phyloP scores from a whole-genome alignment of 2,329 filamentous ascomycete species.

The Cytospora paraplurivora region DNA sequence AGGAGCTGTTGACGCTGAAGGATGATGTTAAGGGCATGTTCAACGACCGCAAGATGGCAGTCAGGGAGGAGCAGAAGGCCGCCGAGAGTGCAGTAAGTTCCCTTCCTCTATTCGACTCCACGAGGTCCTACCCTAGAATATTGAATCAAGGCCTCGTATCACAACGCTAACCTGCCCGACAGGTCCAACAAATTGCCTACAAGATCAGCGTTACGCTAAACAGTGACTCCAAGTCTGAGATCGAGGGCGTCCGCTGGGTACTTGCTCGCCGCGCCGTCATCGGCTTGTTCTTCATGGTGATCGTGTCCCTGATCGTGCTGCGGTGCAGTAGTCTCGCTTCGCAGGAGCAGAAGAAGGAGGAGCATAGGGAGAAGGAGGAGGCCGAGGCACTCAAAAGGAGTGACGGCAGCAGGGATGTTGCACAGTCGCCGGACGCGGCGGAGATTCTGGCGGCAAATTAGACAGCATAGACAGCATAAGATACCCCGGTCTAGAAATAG shows the following conservation, averaged over 20 bases:
- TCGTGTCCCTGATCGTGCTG: conserved; percentile 60
- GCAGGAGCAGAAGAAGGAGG: conserved; percentile 52
- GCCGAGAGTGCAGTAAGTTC: conserved; percentile 73
- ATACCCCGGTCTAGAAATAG: conserved; percentile 26
- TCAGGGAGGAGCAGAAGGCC: conserved; percentile 81
- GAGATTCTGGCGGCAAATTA: conserved; percentile 61
- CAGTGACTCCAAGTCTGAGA: conserved; percentile 87
- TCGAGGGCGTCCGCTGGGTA: conserved; percentile 90
- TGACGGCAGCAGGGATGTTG: conserved; percentile 49
- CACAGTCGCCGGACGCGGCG: conserved; percentile 53
- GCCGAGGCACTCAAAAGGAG: conserved; percentile 47
- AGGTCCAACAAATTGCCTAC: conserved; percentile 94
- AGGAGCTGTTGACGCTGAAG: conserved; percentile 79
- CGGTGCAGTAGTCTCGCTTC: conserved; percentile 61
- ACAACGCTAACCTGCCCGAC: conserved; percentile 29
- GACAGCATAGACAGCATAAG: conserved; percentile 24
- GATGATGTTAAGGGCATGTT: conserved; percentile 96
- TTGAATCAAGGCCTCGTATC: not conserved
- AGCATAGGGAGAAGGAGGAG: conserved; percentile 45
- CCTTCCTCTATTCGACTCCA: not conserved
- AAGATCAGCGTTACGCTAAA: conserved; percentile 91
- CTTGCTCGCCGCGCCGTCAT: conserved; percentile 64
- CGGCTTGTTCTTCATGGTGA: conserved; percentile 67
- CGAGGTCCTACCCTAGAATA: not conserved
- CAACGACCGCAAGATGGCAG: conserved; percentile 91